These are phyloP conservation scores for Lachancea thermotolerans DNA, from an alignment of 805 yeast species.

Conservation along the genomic window DNA sequence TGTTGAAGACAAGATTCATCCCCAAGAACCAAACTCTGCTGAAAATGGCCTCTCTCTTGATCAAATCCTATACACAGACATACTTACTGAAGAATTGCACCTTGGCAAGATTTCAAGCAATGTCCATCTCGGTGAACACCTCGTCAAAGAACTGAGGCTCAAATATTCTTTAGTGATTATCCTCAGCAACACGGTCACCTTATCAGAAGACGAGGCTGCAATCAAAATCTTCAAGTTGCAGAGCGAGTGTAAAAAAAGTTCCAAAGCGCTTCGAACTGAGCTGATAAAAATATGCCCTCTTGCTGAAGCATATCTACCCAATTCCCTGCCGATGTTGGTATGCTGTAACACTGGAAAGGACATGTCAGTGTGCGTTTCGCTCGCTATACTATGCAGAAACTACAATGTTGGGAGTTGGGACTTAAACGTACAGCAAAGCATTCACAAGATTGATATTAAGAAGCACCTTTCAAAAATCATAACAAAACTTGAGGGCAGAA, in stretches of 20 bases:
- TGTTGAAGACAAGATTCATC: constrained; percentile 4
- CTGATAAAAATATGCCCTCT: constrained; percentile 39
- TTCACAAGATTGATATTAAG: constrained; percentile 48
- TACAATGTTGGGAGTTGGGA: constrained; percentile 39
- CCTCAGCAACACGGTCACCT: constrained; percentile 15
- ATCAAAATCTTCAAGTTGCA: constrained; percentile 14
- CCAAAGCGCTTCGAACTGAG: constrained; percentile 47
- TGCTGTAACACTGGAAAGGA: constrained; percentile 64
- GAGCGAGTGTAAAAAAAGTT: constrained; percentile 54
- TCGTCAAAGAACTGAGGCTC: constrained; percentile 8
- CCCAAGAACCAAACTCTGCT: neutral
- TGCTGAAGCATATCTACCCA: constrained; percentile 7
- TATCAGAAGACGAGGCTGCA: constrained; percentile 1
- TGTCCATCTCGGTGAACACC: constrained; percentile 6
- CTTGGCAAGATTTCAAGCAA: constrained; percentile 18
- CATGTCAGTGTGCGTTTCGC: constrained; percentile 52
- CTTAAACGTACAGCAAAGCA: constrained; percentile 8
- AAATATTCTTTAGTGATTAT: constrained; percentile 15
- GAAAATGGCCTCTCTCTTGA: constrained; percentile 8
- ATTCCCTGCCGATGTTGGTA: constrained; percentile 34
- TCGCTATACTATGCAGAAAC: constrained; percentile 44
- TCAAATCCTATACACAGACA: constrained; percentile 13
- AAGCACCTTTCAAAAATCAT: constrained; percentile 48
- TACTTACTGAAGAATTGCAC: constrained; percentile 16
- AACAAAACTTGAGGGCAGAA: constrained; percentile 33